Base-by-base conservation (phyloP, 495 filamentous ascomycete species). In the Penicillium samsonianum region DNA sequence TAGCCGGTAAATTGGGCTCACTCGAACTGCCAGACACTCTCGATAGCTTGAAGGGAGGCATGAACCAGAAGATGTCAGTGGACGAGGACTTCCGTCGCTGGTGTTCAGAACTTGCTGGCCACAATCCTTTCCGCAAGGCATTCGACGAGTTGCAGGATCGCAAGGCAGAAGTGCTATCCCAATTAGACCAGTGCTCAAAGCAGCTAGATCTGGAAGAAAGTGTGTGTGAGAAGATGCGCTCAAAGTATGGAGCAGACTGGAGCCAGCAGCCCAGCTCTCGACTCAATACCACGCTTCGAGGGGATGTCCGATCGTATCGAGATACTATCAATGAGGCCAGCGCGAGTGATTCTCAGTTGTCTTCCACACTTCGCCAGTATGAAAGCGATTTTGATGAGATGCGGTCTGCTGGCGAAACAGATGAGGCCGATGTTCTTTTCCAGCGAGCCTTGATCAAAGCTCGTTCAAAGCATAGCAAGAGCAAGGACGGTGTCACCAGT, bases 221-320 rank as follows among this genome's bases (percentile, higher is more conserved):
- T 53, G 92, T 98, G 6, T 98, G 94, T 70, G 94, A 98, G 73
- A 97, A 96, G 78, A 98, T 98, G 94, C 84, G 94, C 49, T 95
- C 92, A 3, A 98, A 98, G 72, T 97, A 97, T 69, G 92, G 94
- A 30, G 82, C 78, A 11, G 94, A 97, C 44, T 98, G 94, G 94
- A 96, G 90, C 19, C 94, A 98, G 69, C 94, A 98, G 64, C 95
- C 95, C 22, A 96, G 92, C 66, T 88, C 87, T 31, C 80, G 91
- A 59, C 81, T 98, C 22, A 98, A 92, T 5, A 84, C 87, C 3
- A 98, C 92, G 0, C 79, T 98, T 30, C 82, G 92, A 50, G 87
- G 84, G 46, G 95, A 98, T 68, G 85, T 97, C 50, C 80, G 86
- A 47, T 90, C 87, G 64, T 97, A 98, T 62, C 81, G 85, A 41